Evolutionary conservation across 352 stramenopile genomes (phyloP), one percentile per base, ranked within the genome.

Genomic region (Phytopythium boreale): DNA sequence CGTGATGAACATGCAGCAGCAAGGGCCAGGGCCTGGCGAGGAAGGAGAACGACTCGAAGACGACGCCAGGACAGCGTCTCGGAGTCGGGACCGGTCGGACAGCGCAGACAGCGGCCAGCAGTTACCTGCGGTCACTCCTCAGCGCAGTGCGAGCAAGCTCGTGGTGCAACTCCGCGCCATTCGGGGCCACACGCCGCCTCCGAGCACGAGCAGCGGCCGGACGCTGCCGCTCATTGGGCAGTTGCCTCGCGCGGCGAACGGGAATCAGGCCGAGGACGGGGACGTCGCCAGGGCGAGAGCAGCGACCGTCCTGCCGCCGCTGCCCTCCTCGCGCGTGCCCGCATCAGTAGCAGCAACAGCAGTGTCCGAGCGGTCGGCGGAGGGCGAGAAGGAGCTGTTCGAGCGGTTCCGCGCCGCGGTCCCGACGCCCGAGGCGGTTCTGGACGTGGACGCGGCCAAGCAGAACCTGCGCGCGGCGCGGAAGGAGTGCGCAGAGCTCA

Each of bases 401-500:
- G 69, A 83, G n/a, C 51, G 57, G 26, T 90, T 90, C 62, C 82
- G 77, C 60, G 52, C 70, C 9, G 58, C 62, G 8, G 49, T 76
- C 36, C 72, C 74, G 4, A 66, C 68, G 19, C 69, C 76, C 8
- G 80, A 87, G 61, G 77, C 79, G 4, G 41, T 87, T n/a, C 67
- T 74, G 17, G 79, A 89, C 39, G 62, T 89, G 17, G 80, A 90
- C 3, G 67, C 80, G 49, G 74, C 83, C 43, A 90, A 90, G 59
- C 69, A 74, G 44, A 92, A 89, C 44, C 68, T 90, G 19, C 71
- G 74, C 24, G 64, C 72, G 31, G 77, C 77, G 7, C 89, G 87
- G 31, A 19, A 61, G 1, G 59, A 76, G 49, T 66, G 69, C 22
- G 56, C 71, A 12, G 52, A 67, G 4, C 64, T 77, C 27, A 76